These are phyloP conservation scores for Psidium guajava DNA, from an alignment of 345 rosid species.

Conservation along the genomic window DNA sequence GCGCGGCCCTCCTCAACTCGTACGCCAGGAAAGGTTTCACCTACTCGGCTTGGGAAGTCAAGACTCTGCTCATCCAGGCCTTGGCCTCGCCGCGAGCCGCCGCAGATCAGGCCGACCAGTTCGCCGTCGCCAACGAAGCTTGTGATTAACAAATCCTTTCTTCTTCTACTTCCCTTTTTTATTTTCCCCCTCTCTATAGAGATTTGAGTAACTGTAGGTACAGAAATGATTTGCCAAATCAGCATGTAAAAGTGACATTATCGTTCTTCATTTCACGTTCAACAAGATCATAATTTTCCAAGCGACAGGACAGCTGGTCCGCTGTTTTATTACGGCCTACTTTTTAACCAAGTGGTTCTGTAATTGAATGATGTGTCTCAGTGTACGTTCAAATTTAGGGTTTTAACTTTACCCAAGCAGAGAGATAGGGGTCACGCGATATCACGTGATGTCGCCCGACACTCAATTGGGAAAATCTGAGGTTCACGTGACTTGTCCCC, in stretches of 20 bases:
- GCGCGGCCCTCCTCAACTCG: constrained; percentile 74
- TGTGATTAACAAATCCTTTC: constrained; percentile 18
- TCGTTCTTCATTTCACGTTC: no score
- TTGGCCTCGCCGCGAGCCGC: constrained; percentile 62
- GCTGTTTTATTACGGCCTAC: no score
- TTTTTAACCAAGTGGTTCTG: not conserved
- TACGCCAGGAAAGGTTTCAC: constrained; percentile 49
- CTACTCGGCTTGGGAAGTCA: constrained; percentile 74
- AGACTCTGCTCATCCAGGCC: constrained; percentile 58
- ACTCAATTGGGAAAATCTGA: not conserved
- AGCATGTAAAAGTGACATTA: not conserved
- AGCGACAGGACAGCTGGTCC: no score
- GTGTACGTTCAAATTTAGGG: not conserved
- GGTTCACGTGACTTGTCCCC: not conserved
- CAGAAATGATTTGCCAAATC: not conserved
- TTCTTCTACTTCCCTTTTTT: not conserved
- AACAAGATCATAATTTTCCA: no score
- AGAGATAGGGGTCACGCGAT: not conserved
- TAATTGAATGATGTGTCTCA: no score
- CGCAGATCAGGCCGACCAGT: constrained; percentile 31
- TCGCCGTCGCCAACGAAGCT: constrained; percentile 55
- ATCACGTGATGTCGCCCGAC: not conserved
- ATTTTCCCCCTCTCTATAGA: not conserved
- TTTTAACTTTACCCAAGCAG: not conserved
- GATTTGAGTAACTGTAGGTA: not conserved